A percentile compares a stretch with the other conserved stretches of the same genome.
phyloP scores from a whole-genome alignment of 768 basidiomycete species.

The Brasilioporus rufonigricans region DNA sequence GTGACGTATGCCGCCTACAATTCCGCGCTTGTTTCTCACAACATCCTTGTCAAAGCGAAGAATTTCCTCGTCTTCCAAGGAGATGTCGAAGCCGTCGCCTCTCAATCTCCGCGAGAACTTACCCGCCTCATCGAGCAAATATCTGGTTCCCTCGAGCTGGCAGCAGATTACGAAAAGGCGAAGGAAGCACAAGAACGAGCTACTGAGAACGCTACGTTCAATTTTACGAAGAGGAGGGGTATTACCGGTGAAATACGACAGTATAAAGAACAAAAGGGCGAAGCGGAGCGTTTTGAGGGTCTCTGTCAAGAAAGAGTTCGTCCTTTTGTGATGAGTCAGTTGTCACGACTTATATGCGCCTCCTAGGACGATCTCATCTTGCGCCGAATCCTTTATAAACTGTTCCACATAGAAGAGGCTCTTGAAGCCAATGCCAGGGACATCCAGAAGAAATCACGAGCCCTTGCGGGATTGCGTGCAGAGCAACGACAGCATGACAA shows the following conservation, averaged over 20 bases:
- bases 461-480: constrained; percentile 62
- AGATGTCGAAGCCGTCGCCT: constrained; percentile 96
- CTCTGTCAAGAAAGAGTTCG: constrained; percentile 72
- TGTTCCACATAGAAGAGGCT: constrained; percentile 85
- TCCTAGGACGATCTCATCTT: constrained; percentile 77
- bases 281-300: constrained; percentile 84
- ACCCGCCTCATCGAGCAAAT: constrained; percentile 93
- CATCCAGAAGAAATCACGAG: constrained; percentile 72
- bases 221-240: constrained; percentile 90
- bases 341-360: constrained; percentile 5
- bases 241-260: constrained; percentile 95
- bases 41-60: constrained; percentile 98
- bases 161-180: constrained; percentile 84
- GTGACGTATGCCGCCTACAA: constrained; percentile 92
- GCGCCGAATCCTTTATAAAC: constrained; percentile 78
- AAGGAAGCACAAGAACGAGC: constrained; percentile 86
- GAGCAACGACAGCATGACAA: constrained; percentile 72
- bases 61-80: constrained; percentile 99
- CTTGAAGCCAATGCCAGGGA: constrained; percentile 69
- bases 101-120: constrained; percentile 88
- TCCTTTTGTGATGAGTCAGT: background rate
- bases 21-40: constrained; percentile 79
- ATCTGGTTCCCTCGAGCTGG: constrained; percentile 88
- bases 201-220: constrained; percentile 91
- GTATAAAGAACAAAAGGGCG: constrained; percentile 94